phyloP scores from a whole-genome alignment of 805 yeast genomes.

The Candida silvicultrix region DNA sequence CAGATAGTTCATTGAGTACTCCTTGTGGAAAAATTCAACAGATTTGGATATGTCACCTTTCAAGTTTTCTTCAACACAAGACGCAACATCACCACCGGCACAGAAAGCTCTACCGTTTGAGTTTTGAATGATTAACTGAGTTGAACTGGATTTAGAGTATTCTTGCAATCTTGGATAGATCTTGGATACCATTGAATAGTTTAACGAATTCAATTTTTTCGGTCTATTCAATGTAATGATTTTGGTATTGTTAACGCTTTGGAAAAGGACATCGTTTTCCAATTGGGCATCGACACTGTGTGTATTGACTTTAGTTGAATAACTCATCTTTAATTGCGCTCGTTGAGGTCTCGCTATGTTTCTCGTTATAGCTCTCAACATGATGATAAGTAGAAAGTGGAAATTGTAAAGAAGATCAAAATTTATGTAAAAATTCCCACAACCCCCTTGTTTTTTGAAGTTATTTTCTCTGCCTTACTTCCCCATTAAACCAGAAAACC shows the following conservation, averaged over 20 bases:
- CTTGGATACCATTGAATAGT: conserved; percentile 63
- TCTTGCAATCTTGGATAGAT: conserved; percentile 72
- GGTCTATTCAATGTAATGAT: conserved; percentile 75
- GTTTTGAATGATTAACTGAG: conserved; percentile 61
- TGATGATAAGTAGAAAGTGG: neutral
- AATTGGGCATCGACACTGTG: neutral
- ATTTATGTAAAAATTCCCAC: too few relatives aligned
- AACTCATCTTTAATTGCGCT: neutral
- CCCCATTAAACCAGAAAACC: neutral
- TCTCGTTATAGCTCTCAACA: neutral
- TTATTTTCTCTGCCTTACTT: too few relatives aligned
- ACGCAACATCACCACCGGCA: conserved; percentile 95
- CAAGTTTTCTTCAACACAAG: conserved; percentile 58
- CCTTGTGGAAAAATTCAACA: conserved; percentile 64
- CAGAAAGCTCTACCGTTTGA: conserved; percentile 65
- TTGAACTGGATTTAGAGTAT: conserved; percentile 61
- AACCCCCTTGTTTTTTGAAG: neutral
- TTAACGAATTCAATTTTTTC: conserved; percentile 78
- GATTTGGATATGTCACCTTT: conserved; percentile 41
- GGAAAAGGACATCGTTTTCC: conserved; percentile 55
- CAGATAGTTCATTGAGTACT: conserved; percentile 75
- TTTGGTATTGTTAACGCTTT: conserved; percentile 59
- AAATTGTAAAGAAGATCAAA: too few relatives aligned
- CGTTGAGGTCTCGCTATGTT: neutral
- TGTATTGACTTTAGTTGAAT: neutral